These are phyloP conservation scores for Calocera cornea DNA, from an alignment of 768 basidiomycete genomes.

Conservation along the genomic window DNA sequence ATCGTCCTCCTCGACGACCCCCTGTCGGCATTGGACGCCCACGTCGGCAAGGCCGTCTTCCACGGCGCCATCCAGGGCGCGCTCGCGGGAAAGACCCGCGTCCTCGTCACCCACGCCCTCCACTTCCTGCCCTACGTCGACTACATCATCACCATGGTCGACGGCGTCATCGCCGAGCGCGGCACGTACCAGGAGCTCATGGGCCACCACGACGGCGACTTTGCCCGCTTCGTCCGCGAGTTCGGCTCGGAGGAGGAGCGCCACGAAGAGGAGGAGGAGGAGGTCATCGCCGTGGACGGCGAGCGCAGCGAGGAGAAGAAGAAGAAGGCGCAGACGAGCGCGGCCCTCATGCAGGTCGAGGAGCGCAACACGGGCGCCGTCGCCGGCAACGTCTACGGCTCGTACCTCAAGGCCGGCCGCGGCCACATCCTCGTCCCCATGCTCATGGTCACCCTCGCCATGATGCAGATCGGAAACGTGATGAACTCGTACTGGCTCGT, in stretches of 20 bases:
- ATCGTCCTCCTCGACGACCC: conserved; percentile 86
- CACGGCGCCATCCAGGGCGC: conserved; percentile 62
- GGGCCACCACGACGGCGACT: conserved; percentile 43
- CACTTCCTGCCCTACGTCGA: conserved; percentile 83
- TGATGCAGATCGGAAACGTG: conserved; percentile 58
- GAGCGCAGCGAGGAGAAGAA: conserved; percentile 19
- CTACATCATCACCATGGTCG: conserved; percentile 64
- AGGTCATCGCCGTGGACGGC: conserved; percentile 26
- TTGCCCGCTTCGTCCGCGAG: conserved; percentile 58
- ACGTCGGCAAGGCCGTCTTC: conserved; percentile 80
- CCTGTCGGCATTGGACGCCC: conserved; percentile 81
- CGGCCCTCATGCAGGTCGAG: conserved; percentile 66
- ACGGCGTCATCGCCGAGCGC: conserved; percentile 64
- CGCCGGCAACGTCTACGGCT: conserved; percentile 29
- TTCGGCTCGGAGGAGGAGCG: conserved; percentile 60
- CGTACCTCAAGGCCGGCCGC: conserved; percentile 57
- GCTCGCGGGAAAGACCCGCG: conserved; percentile 54
- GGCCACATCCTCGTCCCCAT: conserved; percentile 53
- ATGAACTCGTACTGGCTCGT: conserved; percentile 73
- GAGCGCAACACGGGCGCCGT: conserved; percentile 71
- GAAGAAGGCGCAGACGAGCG: conserved; percentile 31
- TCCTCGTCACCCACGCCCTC: conserved; percentile 84
- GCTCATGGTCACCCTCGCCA: conserved; percentile 42
- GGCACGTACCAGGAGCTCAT: conserved; percentile 70
- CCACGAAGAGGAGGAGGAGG: conserved; percentile 32